Percentiles rank a stretch among this genome's conserved stretches.
phyloP scores from a whole-genome alignment of 768 basidiomycete species.

The Suillus brevipes region DNA sequence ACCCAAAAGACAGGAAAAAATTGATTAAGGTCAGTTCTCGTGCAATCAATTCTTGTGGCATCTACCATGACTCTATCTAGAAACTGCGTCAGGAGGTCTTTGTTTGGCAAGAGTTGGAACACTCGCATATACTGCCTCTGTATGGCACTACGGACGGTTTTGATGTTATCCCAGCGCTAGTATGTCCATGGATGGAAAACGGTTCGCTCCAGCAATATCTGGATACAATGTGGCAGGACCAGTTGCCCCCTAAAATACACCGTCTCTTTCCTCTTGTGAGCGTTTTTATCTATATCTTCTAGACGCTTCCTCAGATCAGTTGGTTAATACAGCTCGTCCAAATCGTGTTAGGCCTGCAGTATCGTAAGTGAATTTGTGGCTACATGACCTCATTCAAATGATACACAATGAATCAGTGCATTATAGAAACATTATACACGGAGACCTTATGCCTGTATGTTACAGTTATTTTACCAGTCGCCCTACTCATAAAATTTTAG shows the following conservation, averaged over 20 bases:
- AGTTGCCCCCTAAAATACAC: constrained; percentile 8
- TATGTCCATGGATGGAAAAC: constrained; percentile 28
- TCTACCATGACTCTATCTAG: constrained; percentile 6
- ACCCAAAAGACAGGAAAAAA: neutral
- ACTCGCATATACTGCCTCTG: constrained; percentile 22
- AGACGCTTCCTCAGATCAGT: neutral
- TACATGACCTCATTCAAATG: neutral
- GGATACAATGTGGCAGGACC: neutral
- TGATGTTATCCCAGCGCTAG: constrained; percentile 21
- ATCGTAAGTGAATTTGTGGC: constrained; percentile 2
- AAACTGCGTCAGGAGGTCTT: constrained; percentile 21
- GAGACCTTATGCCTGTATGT: neutral
- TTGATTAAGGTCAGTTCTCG: neutral
- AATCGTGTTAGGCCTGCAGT: constrained; percentile 8
- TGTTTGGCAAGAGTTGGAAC: constrained; percentile 20
- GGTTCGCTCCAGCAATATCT: constrained; percentile 22
- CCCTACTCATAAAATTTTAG: neutral
- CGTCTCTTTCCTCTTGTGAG: constrained; percentile 19
- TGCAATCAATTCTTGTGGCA: neutral
- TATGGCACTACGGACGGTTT: constrained; percentile 17
- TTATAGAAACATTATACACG: neutral
- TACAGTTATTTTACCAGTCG: neutral
- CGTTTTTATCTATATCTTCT: neutral
- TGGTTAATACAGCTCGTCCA: constrained; percentile 3
- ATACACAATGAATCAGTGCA: neutral